These are phyloP conservation scores for Aciculosporium take DNA, from an alignment of 2,329 filamentous ascomycete genomes.

Conservation along the genomic window DNA sequence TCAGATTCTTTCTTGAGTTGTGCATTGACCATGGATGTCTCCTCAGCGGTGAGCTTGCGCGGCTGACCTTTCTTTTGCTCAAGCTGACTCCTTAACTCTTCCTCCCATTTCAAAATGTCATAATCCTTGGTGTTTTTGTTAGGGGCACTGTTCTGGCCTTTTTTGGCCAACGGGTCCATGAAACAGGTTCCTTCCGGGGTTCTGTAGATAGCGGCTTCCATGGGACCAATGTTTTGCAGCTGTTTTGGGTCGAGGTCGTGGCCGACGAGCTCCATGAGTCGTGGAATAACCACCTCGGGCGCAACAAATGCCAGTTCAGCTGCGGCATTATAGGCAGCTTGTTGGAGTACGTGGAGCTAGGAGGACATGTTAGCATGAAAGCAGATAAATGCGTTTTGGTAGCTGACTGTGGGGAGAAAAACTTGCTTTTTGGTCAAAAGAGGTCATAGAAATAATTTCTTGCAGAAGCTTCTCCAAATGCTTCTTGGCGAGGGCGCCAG, in stretches of 20 bases:
- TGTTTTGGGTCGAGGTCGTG: conserved; percentile 58
- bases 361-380: conserved; percentile 3
- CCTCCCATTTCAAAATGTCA: conserved; percentile 93
- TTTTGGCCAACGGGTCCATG: conserved; percentile 80
- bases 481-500: conserved; percentile 58
- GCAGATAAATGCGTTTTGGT: not conserved
- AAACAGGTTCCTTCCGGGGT: conserved; percentile 81
- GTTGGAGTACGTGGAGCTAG: conserved; percentile 32
- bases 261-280: conserved; percentile 59
- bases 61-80: conserved; percentile 86
- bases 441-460: conserved; percentile 44
- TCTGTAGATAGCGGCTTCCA: conserved; percentile 84
- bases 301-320: conserved; percentile 90
- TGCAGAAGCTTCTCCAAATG: conserved; percentile 50
- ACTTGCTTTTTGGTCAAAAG: conserved; percentile 36
- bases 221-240: conserved; percentile 60
- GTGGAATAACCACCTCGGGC: conserved; percentile 64
- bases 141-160: conserved; percentile 51
- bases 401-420: not conserved
- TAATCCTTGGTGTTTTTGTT: conserved; percentile 93
- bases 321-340: conserved; percentile 69
- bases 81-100: conserved; percentile 72
- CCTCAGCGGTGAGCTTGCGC: conserved; percentile 81
- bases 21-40: conserved; percentile 77
- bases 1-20: conserved; percentile 76